Evolutionary conservation across 2,329 filamentous ascomycete species (phyloP), one percentile per base, ranked within the genome.

Genomic region (Arthrobotrys sphaeroides): DNA sequence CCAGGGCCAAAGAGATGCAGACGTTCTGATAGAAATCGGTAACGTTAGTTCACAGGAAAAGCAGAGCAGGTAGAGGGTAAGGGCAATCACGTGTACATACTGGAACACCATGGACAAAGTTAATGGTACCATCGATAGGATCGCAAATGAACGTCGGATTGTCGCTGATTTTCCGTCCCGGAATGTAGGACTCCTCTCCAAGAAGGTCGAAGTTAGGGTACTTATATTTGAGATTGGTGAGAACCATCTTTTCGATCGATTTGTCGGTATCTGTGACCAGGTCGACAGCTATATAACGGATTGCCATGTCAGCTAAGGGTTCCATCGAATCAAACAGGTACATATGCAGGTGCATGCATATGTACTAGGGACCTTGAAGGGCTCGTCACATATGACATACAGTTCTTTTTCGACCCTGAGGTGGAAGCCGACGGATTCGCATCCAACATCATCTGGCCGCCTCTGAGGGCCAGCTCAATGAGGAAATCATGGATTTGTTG

Each of bases 111-210:
- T 77, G 73, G 24, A 77, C 73, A 40, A 77, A 77, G 49, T 75
- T 77, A 43, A 77, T 77, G 6, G 73, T 77, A 10, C 90, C 91
- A 83, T 94, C 91, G 79, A 94, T 93, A 47, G 91, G 91, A 81
- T 94, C 91, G 78, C 91, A 89, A 80, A 94, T 87, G 83, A 94
- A 94, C 45, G 91, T 94, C 1, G 91, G 91, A 13, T 86, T 86
- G 28, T 85, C 82, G 0, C 88, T 90, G 51, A 94, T 84, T 45
- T 82, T 84, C 79, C 85, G 83, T 79, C 90, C 90, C 0, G 90
- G 87, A 77, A 88, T 85, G 84, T 92, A 91, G 26, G 91, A 93
- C 83, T 94, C 91, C 81, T 92, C 90, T 81, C 90, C 90, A 82
- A 93, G 88, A 82, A 92, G 92, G 78, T 85, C 82, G 80, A 87